These are phyloP conservation scores for Castanospermum australe DNA, from an alignment of 306 rosid genomes.

Conservation along the genomic window DNA sequence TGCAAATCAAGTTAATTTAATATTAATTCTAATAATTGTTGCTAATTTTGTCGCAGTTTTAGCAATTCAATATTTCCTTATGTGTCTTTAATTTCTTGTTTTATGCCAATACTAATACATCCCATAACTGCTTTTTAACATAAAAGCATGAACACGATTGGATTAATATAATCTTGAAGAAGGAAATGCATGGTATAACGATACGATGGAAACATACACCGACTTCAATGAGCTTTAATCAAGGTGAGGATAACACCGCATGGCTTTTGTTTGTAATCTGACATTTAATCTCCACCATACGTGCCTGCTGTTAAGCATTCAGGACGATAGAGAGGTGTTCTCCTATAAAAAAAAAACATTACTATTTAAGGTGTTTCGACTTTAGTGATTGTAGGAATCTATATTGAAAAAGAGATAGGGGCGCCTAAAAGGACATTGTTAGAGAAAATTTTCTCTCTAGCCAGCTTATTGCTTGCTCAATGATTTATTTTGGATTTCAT, in stretches of 20 bases:
- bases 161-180: background rate
- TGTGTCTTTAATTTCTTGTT: background rate
- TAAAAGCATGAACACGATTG: background rate
- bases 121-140: too few species aligned
- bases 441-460: background rate
- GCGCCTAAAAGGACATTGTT: background rate
- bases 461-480: constrained; percentile 6
- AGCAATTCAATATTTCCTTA: background rate
- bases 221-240: constrained; percentile 26
- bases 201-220: constrained; percentile 28
- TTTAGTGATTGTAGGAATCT: constrained; percentile 23
- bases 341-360: constrained; percentile 2
- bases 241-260: constrained; percentile 33
- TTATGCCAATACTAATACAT: background rate
- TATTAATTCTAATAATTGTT: background rate
- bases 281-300: background rate
- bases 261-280: background rate
- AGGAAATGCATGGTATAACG: constrained; percentile 8
- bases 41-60: background rate
- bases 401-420: constrained; percentile 18
- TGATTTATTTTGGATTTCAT: constrained; percentile 31
- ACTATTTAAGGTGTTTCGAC: constrained; percentile 25
- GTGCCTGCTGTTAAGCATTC: constrained; percentile 41
- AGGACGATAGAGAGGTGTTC: constrained; percentile 1
- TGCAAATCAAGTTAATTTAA: background rate